Evolutionary conservation across 306 rosid genomes (phyloP).

Genomic region (Cucumis sativus): DNA sequence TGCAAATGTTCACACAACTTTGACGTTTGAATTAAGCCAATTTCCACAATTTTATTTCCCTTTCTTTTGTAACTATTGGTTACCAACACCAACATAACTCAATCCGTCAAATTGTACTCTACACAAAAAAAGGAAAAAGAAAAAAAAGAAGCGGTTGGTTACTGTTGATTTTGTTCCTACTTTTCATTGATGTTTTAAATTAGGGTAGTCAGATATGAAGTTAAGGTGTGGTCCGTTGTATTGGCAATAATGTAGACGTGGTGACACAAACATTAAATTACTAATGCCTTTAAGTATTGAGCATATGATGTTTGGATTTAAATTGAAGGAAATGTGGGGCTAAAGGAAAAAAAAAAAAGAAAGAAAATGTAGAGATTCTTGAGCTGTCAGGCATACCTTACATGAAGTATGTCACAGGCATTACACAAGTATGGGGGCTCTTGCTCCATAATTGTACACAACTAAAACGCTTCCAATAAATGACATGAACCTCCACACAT

Average conservation of each 20-base stretch:
- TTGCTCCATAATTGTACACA: constrained; percentile 9
- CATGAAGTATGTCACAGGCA: constrained; percentile 8
- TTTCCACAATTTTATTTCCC: neutral
- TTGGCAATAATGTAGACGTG: neutral
- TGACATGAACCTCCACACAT: neutral
- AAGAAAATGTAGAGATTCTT: neutral
- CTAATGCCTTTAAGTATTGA: neutral
- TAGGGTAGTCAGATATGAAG: neutral
- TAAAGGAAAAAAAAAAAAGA: neutral
- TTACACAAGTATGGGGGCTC: constrained; percentile 10
- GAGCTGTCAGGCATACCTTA: constrained; percentile 1
- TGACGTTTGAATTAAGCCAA: neutral
- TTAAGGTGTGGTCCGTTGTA: neutral
- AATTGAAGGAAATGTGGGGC: neutral
- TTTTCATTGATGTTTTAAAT: too few relatives aligned
- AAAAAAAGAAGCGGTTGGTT: too few relatives aligned
- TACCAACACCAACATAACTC: neutral
- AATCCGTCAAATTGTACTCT: too few relatives aligned
- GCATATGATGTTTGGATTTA: neutral
- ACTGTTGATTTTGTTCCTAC: neutral
- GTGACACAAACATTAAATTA: neutral
- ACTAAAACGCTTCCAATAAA: constrained; percentile 4
- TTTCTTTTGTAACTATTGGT: neutral
- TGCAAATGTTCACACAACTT: neutral
- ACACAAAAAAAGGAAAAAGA: too few relatives aligned